These are phyloP conservation scores for Adiantum capillusveneris DNA, from an alignment of 75 land plant species.

Conservation along the genomic window DNA sequence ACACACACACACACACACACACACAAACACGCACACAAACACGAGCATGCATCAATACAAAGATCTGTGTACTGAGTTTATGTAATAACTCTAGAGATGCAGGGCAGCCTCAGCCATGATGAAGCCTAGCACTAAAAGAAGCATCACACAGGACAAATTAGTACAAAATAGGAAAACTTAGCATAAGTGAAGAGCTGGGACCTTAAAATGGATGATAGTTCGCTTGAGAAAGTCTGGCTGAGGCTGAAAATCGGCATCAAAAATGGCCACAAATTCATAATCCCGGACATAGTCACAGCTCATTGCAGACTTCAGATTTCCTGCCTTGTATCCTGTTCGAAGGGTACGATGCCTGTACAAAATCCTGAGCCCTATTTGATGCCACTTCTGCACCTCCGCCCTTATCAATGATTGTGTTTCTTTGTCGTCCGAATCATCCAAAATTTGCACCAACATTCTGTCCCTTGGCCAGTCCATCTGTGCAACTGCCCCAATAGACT, in stretches of 20 bases:
- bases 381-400: constrained; percentile 64
- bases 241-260: constrained; percentile 86
- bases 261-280: too few species aligned
- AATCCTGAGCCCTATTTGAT: constrained; percentile 47
- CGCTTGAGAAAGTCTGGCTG: constrained; percentile 59
- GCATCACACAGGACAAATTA: too few species aligned
- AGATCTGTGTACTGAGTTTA: too few species aligned
- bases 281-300: constrained; percentile 68
- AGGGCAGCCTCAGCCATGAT: too few species aligned
- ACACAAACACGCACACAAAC: too few species aligned
- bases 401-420: constrained; percentile 42
- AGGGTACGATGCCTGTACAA: constrained; percentile 55
- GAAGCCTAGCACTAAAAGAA: too few species aligned
- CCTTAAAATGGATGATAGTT: constrained; percentile 75
- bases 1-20: too few species aligned
- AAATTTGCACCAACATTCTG: constrained; percentile 56
- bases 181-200: too few species aligned
- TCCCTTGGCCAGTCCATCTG: constrained; percentile 80
- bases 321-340: constrained; percentile 75
- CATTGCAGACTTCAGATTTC: constrained; percentile 80
- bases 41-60: too few species aligned
- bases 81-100: too few species aligned
- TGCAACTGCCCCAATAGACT: constrained; percentile 70
- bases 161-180: too few species aligned
- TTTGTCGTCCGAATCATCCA: constrained; percentile 83